A percentile compares a stretch with the other conserved stretches of the same genome.
phyloP scores from a whole-genome alignment of 306 rosid genomes.

The Trifolium dubium region DNA sequence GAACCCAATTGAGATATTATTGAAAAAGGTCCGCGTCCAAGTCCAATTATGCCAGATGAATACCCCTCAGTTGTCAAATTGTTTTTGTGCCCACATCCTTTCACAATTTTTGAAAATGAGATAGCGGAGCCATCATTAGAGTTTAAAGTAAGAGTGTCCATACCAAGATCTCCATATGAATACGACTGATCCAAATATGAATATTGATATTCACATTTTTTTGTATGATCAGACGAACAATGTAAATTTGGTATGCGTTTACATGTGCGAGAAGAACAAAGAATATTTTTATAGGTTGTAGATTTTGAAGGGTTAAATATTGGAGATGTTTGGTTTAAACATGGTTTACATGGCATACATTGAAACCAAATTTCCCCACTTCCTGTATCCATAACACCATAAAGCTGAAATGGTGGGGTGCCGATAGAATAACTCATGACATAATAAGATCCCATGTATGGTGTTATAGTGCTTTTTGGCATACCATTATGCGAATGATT shows the following conservation, averaged over 20 bases:
- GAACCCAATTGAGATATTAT: no score
- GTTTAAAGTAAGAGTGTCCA: no score
- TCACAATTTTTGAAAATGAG: no score
- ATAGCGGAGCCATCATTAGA: no score
- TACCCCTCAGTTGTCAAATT: no score
- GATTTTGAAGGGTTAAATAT: neutral
- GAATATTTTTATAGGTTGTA: neutral
- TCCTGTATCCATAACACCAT: neutral
- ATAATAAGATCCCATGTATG: neutral
- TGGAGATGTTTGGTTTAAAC: neutral
- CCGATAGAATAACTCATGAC: neutral
- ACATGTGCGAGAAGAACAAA: neutral
- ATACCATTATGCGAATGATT: neutral
- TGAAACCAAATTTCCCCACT: conserved; percentile 36
- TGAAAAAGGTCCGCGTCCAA: no score
- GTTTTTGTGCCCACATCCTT: no score
- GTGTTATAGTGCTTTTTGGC: neutral
- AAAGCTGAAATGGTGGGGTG: neutral
- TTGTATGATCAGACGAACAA: neutral
- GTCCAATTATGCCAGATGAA: no score
- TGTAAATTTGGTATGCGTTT: accelerated
- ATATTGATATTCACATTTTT: conserved; percentile 33
- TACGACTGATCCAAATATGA: no score
- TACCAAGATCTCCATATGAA: no score
- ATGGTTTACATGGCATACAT: neutral